These are phyloP conservation scores for Xylaria bambusicola DNA, from an alignment of 495 filamentous ascomycete species.

Conservation along the genomic window DNA sequence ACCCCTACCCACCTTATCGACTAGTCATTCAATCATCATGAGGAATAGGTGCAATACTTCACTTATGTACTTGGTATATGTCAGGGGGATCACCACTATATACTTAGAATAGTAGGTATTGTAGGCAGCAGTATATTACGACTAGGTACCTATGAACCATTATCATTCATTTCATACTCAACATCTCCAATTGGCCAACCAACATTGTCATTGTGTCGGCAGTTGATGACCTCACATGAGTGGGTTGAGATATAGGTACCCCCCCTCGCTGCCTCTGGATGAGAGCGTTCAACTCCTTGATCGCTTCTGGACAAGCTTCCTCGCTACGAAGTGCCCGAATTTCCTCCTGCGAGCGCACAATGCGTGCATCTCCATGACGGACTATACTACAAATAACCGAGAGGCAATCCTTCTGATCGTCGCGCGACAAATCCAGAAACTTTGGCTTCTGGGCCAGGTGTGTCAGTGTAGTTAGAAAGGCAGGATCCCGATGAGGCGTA, in stretches of 20 bases:
- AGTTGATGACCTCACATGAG: conserved; percentile 1
- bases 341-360: conserved; percentile 14
- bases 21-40: no score
- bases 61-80: background rate
- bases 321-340: conserved; percentile 9
- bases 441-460: conserved; percentile 13
- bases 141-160: background rate
- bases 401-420: conserved; percentile 15
- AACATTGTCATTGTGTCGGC: background rate
- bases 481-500: background rate
- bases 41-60: background rate
- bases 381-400: conserved; percentile 24
- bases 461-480: background rate
- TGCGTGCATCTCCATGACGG: conserved; percentile 4
- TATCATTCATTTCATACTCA: background rate
- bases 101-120: no score
- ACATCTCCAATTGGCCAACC: background rate
- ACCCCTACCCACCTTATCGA: no score
- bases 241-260: background rate
- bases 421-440: conserved; percentile 12
- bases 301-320: background rate
- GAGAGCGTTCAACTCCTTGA: background rate
- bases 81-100: no score
- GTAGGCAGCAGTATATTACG: no score
- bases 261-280: background rate